phyloP scores from a whole-genome alignment of 2,329 filamentous ascomycete species.

The Proliferodiscus dingleyae region DNA sequence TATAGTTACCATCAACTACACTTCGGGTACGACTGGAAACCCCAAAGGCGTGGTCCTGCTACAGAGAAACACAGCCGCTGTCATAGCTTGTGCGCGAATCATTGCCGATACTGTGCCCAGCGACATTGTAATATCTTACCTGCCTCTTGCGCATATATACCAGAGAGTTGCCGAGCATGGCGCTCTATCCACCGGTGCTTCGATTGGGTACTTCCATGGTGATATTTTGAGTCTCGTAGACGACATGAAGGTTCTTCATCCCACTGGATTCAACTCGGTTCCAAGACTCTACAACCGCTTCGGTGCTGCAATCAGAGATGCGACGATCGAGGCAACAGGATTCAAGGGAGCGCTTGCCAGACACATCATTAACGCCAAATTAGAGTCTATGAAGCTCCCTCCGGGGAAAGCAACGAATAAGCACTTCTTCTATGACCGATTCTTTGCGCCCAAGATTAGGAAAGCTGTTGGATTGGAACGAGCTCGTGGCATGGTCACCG shows the following conservation, averaged over 20 bases:
- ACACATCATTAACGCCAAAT: conserved; percentile 74
- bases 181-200: conserved; percentile 64
- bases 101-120: conserved; percentile 42
- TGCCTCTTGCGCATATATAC: conserved; percentile 92
- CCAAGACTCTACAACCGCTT: conserved; percentile 91
- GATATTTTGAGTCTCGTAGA: conserved; percentile 83
- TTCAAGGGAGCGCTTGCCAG: conserved; percentile 77
- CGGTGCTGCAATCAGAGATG: conserved; percentile 72
- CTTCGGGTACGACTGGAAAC: conserved; percentile 76
- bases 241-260: conserved; percentile 81
- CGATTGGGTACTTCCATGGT: conserved; percentile 90
- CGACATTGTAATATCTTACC: conserved; percentile 75
- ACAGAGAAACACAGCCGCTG: conserved; percentile 75
- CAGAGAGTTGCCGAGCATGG: conserved; percentile 78
- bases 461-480: conserved; percentile 78
- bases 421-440: conserved; percentile 74
- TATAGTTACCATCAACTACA: conserved; percentile 86
- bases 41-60: conserved; percentile 82
- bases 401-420: conserved; percentile 71
- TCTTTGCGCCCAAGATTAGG: conserved; percentile 86
- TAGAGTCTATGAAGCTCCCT: conserved; percentile 68
- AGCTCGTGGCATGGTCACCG: conserved; percentile 70
- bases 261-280: conserved; percentile 80
- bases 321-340: conserved; percentile 74
- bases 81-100: conserved; percentile 56